phyloP scores from a whole-genome alignment of 2,329 filamentous ascomycete species.

The Alternaria viburni region DNA sequence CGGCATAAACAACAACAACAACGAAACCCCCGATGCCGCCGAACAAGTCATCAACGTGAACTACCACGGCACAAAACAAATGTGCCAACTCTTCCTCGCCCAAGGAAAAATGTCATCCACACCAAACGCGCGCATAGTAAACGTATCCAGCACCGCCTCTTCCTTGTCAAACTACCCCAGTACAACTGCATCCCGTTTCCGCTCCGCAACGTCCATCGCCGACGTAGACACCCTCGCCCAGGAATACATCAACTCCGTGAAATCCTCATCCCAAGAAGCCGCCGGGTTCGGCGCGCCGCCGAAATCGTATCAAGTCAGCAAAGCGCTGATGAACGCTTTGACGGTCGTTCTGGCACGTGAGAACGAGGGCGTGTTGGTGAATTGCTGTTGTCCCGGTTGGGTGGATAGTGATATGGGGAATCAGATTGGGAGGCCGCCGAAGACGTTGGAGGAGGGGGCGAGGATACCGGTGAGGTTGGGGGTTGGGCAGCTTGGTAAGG shows the following conservation, averaged over 20 bases:
- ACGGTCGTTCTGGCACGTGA: conserved; percentile 21
- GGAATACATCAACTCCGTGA: conserved; percentile 1
- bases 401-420: conserved; percentile 32
- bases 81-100: conserved; percentile 20
- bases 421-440: conserved; percentile 21
- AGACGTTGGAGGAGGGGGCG: conserved; percentile 25
- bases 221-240: conserved; percentile 11
- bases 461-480: conserved; percentile 19
- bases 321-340: conserved; percentile 24
- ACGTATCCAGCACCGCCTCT: conserved; percentile 17
- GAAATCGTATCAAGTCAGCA: conserved; percentile 32
- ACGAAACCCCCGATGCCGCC: conserved; percentile 14
- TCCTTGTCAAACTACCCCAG: conserved; percentile 13
- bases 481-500: conserved; percentile 19
- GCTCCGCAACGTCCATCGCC: background rate
- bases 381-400: conserved; percentile 32
- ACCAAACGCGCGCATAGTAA: conserved; percentile 23
- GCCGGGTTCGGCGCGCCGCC: conserved; percentile 16
- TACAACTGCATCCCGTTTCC: background rate
- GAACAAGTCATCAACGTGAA: conserved; percentile 19
- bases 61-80: conserved; percentile 24
- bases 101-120: conserved; percentile 4
- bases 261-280: background rate
- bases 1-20: conserved; percentile 23
- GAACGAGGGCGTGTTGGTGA: conserved; percentile 10